phyloP scores from a whole-genome alignment of 768 basidiomycete species.

The Cubamyces sp. region DNA sequence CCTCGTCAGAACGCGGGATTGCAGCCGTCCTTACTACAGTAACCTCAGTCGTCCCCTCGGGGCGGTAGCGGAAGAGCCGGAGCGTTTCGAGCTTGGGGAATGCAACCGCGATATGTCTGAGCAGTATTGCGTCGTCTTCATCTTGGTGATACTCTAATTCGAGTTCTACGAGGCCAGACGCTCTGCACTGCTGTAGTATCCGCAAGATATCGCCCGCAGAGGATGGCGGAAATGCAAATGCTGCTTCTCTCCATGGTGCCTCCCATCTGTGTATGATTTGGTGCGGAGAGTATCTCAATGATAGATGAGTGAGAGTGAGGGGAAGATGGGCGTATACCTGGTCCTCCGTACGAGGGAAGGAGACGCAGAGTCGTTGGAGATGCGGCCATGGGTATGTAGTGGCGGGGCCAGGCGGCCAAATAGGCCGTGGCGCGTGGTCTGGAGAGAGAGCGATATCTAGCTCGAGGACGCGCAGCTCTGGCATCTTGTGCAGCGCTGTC shows the following conservation, averaged over 20 bases:
- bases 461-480: not conserved
- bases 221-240: not conserved
- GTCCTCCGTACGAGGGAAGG: not conserved
- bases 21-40: not conserved
- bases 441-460: not conserved
- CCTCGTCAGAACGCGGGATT: not conserved
- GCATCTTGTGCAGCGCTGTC: not conserved
- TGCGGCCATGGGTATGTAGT: not conserved
- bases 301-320: not conserved
- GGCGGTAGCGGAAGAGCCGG: not conserved
- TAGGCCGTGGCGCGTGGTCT: not conserved
- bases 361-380: not conserved
- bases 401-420: not conserved
- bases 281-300: slow-evolving; percentile 1
- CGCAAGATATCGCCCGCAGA: not conserved
- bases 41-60: not conserved
- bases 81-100: not conserved
- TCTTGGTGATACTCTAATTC: not conserved
- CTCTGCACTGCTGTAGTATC: not conserved
- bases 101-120: not conserved
- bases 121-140: not conserved
- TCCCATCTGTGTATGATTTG: not conserved
- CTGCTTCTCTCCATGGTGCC: not conserved
- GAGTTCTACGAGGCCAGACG: not conserved
- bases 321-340: not conserved